A percentile compares a stretch with the other conserved stretches of the same genome.
Conservation (phyloP, 2,329 filamentous ascomycete genomes). For the Monilinia laxa region DNA sequence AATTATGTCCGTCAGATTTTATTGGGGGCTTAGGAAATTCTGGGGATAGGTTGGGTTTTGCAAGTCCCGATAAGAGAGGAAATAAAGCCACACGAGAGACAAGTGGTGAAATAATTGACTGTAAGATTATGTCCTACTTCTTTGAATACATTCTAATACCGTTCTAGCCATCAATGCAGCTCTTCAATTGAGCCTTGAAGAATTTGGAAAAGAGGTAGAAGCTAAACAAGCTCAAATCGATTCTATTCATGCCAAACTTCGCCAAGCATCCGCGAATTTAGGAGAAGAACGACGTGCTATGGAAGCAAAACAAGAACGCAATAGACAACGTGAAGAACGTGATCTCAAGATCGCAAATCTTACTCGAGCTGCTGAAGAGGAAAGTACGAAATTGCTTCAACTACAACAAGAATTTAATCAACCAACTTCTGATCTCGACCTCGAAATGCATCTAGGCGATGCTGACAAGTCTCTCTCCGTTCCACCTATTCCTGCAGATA, state of each 20-base stretch:
- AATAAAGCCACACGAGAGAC: slow-evolving; percentile 64
- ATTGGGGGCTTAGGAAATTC: slow-evolving; percentile 65
- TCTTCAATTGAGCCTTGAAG: slow-evolving; percentile 72
- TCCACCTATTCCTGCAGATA: slow-evolving; percentile 32
- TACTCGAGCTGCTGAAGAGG: slow-evolving; percentile 68
- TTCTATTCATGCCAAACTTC: slow-evolving; percentile 74
- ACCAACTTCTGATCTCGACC: slow-evolving; percentile 54
- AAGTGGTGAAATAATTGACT: slow-evolving; percentile 74
- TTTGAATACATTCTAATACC: neutral
- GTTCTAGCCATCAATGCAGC: slow-evolving; percentile 75
- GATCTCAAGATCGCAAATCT: slow-evolving; percentile 76
- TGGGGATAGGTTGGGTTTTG: slow-evolving; percentile 48
- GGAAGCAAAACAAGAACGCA: slow-evolving; percentile 66
- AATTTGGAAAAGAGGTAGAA: slow-evolving; percentile 78
- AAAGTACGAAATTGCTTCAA: slow-evolving; percentile 56
- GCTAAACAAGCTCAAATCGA: slow-evolving; percentile 84
- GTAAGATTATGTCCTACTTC: slow-evolving; percentile 52
- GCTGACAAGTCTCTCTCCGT: slow-evolving; percentile 39
- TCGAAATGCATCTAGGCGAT: slow-evolving; percentile 48
- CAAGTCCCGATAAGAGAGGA: slow-evolving; percentile 48
- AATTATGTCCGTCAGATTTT: slow-evolving; percentile 88
- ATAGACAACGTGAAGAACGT: slow-evolving; percentile 62
- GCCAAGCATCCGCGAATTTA: slow-evolving; percentile 75
- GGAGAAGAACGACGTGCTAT: slow-evolving; percentile 73
- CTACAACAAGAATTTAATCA: slow-evolving; percentile 50